These are phyloP conservation scores for Aspergillus sclerotioniger DNA, from an alignment of 495 filamentous ascomycete genomes.

Conservation along the genomic window DNA sequence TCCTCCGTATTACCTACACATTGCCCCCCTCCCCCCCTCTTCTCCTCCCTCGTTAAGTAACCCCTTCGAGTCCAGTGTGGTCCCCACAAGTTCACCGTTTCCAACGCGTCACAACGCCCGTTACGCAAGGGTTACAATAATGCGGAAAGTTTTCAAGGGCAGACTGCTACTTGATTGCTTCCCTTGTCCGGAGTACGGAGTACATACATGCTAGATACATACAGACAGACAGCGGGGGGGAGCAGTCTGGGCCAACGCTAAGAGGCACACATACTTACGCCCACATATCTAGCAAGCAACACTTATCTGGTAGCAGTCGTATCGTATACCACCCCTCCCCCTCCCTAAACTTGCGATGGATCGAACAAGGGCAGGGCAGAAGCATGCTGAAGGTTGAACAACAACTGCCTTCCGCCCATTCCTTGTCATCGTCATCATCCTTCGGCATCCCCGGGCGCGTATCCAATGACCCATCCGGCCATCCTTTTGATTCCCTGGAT, in stretches of 20 bases:
- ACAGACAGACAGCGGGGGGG: too few relatives aligned
- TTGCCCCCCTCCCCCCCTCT: constrained; percentile 2
- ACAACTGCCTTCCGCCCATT: background rate
- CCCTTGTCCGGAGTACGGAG: background rate
- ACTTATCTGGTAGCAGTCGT: background rate
- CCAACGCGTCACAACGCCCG: constrained; percentile 27
- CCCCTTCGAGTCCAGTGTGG: constrained; percentile 19
- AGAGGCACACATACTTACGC: constrained; percentile 2
- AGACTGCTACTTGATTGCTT: background rate
- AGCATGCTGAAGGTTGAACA: background rate
- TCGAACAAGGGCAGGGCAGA: background rate
- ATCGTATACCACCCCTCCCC: background rate
- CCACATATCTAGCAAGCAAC: background rate
- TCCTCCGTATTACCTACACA: constrained; percentile 9
- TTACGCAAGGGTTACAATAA: constrained; percentile 47
- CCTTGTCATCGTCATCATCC: constrained; percentile 2
- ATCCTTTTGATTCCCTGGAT: background rate
- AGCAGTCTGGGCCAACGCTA: background rate
- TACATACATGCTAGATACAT: background rate
- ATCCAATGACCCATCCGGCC: constrained; percentile 9
- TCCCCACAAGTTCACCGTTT: constrained; percentile 36
- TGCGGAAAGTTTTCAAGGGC: constrained; percentile 1
- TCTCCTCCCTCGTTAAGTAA: constrained; percentile 11
- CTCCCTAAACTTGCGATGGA: background rate
- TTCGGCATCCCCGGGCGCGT: constrained; percentile 18